These are phyloP conservation scores for Fusarium graminum DNA, from an alignment of 2,329 filamentous ascomycete genomes.

Conservation along the genomic window DNA sequence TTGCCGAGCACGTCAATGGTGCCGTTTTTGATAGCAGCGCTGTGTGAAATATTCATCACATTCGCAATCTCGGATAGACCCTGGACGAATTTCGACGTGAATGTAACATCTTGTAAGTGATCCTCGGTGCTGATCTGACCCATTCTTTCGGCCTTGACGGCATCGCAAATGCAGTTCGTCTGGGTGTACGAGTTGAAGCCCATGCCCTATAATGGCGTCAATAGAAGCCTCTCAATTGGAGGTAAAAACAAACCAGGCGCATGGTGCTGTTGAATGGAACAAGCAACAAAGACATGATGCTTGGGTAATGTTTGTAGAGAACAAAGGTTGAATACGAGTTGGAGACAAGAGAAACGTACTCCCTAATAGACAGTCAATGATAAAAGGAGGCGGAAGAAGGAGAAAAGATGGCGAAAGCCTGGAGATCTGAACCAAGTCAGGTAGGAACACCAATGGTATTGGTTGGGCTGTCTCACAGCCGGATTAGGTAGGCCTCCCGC, in stretches of 20 bases:
- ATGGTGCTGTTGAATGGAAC: constrained; percentile 25
- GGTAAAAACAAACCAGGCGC: constrained; percentile 9
- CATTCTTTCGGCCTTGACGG: neutral
- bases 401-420: too few relatives aligned
- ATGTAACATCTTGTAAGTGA: neutral
- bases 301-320: too few relatives aligned
- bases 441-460: too few relatives aligned
- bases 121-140: too few relatives aligned
- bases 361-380: too few relatives aligned
- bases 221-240: rapidly evolving
- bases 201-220: constrained; percentile 1
- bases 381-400: too few relatives aligned
- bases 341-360: too few relatives aligned
- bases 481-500: too few relatives aligned
- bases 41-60: constrained; percentile 11
- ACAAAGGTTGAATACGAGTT: too few relatives aligned
- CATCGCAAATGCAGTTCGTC: neutral
- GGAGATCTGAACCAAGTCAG: too few relatives aligned
- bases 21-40: constrained; percentile 9
- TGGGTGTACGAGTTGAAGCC: constrained; percentile 24
- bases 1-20: constrained; percentile 1
- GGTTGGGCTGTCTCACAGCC: too few relatives aligned
- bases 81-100: neutral
- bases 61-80: constrained; percentile 1
- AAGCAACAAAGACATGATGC: neutral